phyloP scores from a whole-genome alignment of 176 grass and related monocot species.

The Poa annua region DNA sequence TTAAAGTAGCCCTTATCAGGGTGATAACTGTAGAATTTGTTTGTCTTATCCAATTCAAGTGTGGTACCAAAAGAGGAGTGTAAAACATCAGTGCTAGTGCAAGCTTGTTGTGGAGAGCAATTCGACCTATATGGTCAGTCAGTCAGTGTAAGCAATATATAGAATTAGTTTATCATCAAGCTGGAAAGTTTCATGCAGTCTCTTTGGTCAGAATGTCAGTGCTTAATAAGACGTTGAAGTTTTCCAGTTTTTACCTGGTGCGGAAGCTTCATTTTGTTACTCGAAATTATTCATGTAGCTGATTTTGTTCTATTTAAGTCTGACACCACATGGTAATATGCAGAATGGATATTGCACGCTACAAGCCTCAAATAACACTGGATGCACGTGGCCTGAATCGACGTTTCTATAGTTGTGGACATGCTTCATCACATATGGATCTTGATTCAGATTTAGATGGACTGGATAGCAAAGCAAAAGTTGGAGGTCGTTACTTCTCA shows the following conservation, averaged over 20 bases:
- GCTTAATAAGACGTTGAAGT: conserved; percentile 1
- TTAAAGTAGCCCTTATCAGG: not conserved
- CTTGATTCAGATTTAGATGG: conserved; percentile 79
- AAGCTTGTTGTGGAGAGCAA: not conserved
- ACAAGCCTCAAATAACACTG: conserved; percentile 65
- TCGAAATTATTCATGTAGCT: not conserved
- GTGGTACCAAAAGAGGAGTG: not conserved
- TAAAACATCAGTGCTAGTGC: conserved; percentile 13
- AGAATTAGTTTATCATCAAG: not conserved
- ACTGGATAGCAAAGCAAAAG: conserved; percentile 70
- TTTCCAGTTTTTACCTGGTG: not conserved
- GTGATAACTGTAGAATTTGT: not conserved
- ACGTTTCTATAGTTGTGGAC: conserved; percentile 44
- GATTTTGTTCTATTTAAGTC: conserved; percentile 31
- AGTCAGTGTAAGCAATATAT: not conserved
- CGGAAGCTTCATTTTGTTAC: conserved; percentile 12
- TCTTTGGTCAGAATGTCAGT: not conserved
- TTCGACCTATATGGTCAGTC: not conserved
- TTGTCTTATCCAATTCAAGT: not conserved
- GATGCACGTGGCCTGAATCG: conserved; percentile 50
- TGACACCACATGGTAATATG: conserved; percentile 53
- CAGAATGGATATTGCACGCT: conserved; percentile 95
- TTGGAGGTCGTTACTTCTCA: conserved; percentile 77
- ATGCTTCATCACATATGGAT: conserved; percentile 52
- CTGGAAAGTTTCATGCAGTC: not conserved